Base-by-base conservation (phyloP, 768 basidiomycete genomes). In the Xerocomellus chrysenteron region DNA sequence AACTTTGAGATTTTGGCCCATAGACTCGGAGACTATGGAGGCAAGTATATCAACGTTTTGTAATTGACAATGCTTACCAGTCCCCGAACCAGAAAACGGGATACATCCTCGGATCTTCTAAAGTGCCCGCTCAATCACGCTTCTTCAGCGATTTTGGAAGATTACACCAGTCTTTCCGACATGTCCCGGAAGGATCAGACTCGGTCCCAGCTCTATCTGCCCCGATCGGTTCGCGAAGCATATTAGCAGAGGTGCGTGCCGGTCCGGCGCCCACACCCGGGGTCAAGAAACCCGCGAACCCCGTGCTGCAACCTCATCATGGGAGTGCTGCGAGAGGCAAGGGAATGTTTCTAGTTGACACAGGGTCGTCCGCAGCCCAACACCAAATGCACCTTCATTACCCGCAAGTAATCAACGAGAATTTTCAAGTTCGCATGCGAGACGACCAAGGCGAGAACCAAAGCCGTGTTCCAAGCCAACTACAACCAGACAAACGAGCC, bases 1-100 rank as follows among this genome's bases (percentile, higher is more conserved):
- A 19, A 94, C 91, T 0, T 73, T 99, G 35, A 78, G 93, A 14
- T 90, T 98, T 67, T 96, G 94, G 91, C 96, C 94, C 0, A 80
- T 98, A 2, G 83, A 85, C 52, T 70, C 76, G 1, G 86, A 88
- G 35, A 80, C 80, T 39, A 84, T 90, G 76, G 80, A 87, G 78
- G 92, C 84, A 60, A 40, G 75, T 37, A 39, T 35, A 14, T 30
- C 16, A 44, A 10, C 39, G 10, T n/a, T 4, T 43, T 41, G 4
- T 32, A 32, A 35, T 49, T 16, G 54, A 47, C 44, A 6, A n/a
- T 40, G 14, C 52, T 71, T 10, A 69, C 43, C 32, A 28, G 39
- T 11, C 45, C 17, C 30, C 26, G 48, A 24, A 28, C 19, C 55
- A 86, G 83, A 80, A 79, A 76, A 80, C 81, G 7, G 84, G 83